Evolutionary conservation across 2,329 filamentous ascomycete genomes (phyloP), one percentile per base, ranked within the genome.

Genomic region (Cladosporium colombiae): DNA sequence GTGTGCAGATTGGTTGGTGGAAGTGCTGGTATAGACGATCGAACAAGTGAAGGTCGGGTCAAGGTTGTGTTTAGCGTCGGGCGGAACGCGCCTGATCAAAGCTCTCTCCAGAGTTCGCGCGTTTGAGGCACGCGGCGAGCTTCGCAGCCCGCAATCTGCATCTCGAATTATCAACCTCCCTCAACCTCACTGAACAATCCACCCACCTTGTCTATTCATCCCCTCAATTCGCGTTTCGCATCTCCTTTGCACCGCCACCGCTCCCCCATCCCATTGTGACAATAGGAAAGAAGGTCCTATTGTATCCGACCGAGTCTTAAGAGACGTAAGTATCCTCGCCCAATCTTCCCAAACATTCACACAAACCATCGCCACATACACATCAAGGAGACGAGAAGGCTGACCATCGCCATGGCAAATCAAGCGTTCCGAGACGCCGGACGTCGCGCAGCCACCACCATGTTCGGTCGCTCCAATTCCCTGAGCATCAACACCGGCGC

Each of bases 401-500:
- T 62, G 60, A 62, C 46, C 52, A 25, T 52, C 60, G 31, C 31
- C n/a, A 53, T 62, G 49, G 33, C 29, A 29, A 62, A 40, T 40
- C 46, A 6, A 62, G 60, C 31, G 27, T 29, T 55, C 29, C 52
- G 52, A 55, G 52, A 18, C 52, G 52, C 52, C 33, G 52, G 52
- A 31, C 52, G 52, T 31, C 31, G 21, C 52, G n/a, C 25, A 18
- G 18, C 52, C 31, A 29, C 21, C 59, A 44, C 49, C 53, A 77
- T 81, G 72, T 80, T 83, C 70, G 81, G 80, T 53, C 77, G 81
- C 56, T 82, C 80, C 27, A 82, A 82, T 71, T 81, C 80, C 65
- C 77, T 86, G 73, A 83, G 81, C 66, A 81, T 86, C 71, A 87
- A 86, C 71, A 86, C 85, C 23, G 80, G 80, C 68, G 76, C 78